phyloP scores from a whole-genome alignment of 345 rosid species.

The Heritiera littoralis region DNA sequence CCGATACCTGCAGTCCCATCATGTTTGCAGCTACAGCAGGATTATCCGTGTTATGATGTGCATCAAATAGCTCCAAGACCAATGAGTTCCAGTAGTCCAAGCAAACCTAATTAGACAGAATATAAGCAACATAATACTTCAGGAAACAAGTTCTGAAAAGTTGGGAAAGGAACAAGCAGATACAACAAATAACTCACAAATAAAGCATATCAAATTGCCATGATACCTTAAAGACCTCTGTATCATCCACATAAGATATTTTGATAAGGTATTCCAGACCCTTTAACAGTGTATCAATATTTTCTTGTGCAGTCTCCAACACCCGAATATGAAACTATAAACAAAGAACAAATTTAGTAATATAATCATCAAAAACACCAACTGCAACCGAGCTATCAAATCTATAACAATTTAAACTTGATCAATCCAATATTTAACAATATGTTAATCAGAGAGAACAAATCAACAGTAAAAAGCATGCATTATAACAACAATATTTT shows the following conservation, averaged over 20 bases:
- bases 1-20: conserved; percentile 80
- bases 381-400: neutral
- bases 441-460: neutral
- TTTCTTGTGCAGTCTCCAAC: conserved; percentile 74
- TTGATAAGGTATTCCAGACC: conserved; percentile 93
- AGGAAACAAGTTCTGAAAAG: neutral
- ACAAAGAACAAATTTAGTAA: conserved; percentile 19
- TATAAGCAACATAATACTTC: conserved; percentile 2
- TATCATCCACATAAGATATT: conserved; percentile 96
- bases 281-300: conserved; percentile 53
- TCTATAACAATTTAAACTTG: neutral
- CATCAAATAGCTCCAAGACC: conserved; percentile 91
- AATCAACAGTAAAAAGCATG: neutral
- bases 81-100: conserved; percentile 97
- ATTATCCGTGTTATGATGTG: conserved; percentile 77
- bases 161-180: neutral
- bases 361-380: neutral
- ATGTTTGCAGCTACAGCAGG: conserved; percentile 68
- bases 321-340: conserved; percentile 82
- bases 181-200: neutral
- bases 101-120: conserved; percentile 70
- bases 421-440: neutral
- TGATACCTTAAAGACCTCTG: conserved; percentile 97
- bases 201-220: conserved; percentile 2
- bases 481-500: neutral